Evolutionary conservation across 2,329 filamentous ascomycete genomes (phyloP).

Genomic region (Phialemonium atrogriseum): DNA sequence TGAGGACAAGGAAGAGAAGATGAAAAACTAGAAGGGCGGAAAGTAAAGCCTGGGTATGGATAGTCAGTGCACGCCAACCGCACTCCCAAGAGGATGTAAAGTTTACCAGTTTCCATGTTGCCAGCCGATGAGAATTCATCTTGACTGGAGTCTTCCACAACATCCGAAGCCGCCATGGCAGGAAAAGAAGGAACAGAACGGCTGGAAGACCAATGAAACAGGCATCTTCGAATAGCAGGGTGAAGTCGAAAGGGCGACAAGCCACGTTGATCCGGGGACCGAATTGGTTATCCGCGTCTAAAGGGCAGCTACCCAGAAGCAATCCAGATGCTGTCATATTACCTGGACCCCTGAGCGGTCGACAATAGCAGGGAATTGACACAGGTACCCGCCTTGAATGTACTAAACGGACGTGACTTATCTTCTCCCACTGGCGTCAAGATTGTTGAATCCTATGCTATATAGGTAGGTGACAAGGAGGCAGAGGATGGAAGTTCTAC

Average conservation of each 20-base stretch:
- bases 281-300: conserved; percentile 7
- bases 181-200: conserved; percentile 6
- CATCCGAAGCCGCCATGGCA: conserved; percentile 3
- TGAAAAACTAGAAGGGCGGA: conserved; percentile 4
- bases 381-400: no score
- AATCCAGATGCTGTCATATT: no score
- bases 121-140: conserved; percentile 5
- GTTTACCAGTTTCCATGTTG: conserved; percentile 7
- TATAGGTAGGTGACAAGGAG: no score
- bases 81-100: no score
- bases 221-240: conserved; percentile 10
- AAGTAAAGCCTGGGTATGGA: conserved; percentile 2
- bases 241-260: conserved; percentile 12
- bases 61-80: no score
- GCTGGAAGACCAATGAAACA: conserved; percentile 8
- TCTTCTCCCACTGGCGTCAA: no score
- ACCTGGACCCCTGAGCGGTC: no score
- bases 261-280: conserved; percentile 7
- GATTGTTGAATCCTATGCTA: no score
- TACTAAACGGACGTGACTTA: no score
- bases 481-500: no score
- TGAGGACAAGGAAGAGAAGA: conserved; percentile 4
- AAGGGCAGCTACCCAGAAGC: conserved; percentile 1
- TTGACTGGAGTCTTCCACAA: conserved; percentile 7
- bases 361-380: no score